phyloP scores from a whole-genome alignment of 2,329 filamentous ascomycete genomes.

The Pseudocercospora fijiensis region DNA sequence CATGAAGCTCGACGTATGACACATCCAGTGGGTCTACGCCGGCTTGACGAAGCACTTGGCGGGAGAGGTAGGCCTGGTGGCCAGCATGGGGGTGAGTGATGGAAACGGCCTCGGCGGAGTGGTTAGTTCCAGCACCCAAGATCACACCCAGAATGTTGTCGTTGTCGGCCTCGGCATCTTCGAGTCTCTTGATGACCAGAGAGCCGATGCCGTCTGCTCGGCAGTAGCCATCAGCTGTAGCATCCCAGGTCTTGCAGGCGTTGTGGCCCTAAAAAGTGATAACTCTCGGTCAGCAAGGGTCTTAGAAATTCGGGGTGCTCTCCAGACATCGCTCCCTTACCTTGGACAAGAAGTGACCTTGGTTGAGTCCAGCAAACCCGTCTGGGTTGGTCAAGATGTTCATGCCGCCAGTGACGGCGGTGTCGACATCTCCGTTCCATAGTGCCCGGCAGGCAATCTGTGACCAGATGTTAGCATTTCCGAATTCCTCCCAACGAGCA shows the following conservation, averaged over 20 bases:
- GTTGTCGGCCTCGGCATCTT: slow-evolving; percentile 37
- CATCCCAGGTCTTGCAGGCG: slow-evolving; percentile 33
- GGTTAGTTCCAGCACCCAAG: slow-evolving; percentile 18
- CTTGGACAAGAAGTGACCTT: slow-evolving; percentile 33
- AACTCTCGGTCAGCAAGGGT: no score
- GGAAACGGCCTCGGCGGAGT: slow-evolving; percentile 19
- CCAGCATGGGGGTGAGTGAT: slow-evolving; percentile 26
- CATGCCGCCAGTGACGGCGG: slow-evolving; percentile 33
- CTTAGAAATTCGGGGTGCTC: no score
- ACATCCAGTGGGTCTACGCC: slow-evolving; percentile 18
- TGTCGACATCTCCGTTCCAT: slow-evolving; percentile 35
- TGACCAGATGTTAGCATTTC: slow-evolving; percentile 25
- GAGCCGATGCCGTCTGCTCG: slow-evolving; percentile 33
- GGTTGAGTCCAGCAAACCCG: slow-evolving; percentile 28
- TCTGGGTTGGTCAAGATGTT: slow-evolving; percentile 36
- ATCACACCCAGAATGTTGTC: slow-evolving; percentile 31
- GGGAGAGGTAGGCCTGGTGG: slow-evolving; percentile 15
- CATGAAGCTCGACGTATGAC: slow-evolving; percentile 19
- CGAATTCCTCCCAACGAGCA: slow-evolving; percentile 24
- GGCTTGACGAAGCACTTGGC: slow-evolving; percentile 18
- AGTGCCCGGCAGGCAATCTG: slow-evolving; percentile 32
- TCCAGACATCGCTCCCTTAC: no score
- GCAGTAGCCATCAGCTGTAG: slow-evolving; percentile 36
- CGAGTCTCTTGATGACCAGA: slow-evolving; percentile 36
- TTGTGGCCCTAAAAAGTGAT: slow-evolving; percentile 14